Evolutionary conservation across 495 filamentous ascomycete species (phyloP), one percentile per base, ranked within the genome.

Genomic region (Podospora tetraspora): DNA sequence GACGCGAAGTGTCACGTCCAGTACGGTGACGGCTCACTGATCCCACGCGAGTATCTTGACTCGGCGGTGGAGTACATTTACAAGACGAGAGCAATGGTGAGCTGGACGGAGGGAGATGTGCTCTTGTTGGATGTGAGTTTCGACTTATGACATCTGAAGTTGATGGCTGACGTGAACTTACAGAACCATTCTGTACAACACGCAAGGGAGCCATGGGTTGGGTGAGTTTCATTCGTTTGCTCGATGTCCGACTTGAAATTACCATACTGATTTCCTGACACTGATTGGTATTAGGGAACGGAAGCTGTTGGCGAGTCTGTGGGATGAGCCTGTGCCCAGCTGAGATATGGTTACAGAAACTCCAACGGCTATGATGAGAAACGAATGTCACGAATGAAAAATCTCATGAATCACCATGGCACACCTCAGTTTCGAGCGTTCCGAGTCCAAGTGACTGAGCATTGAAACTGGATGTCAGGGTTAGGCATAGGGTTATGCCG

Each of bases 1-100:
- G 37, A 65, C 43, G 5, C 29, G 13, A 29, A 60, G n/a, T 19
- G n/a, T n/a, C n/a, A n/a, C n/a, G n/a, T n/a, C 6, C 32, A 72
- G 64, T 85, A 81, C 70, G 83, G 84, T 0, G 85, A 87, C 73
- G 84, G 80, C 10, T 79, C 78, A n/a, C 76, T 79, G 12, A 86
- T 87, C 63, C 83, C 85, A 6, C 77, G 82, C 21, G 76, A 79
- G 72, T 85, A 83, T 70, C 70, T 86, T 27, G 78, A 77, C 23
- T 70, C 71, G 58, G 73, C 84, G 32, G 80, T 80, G 0, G 74
- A 80, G 68, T 83, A 84, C 63, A 85, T 72, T 10, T 62, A 69
- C 58, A 25, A 68, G 27, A 73, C 65, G 24, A 65, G 71, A 22
- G 59, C 70, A 23, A 2, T 76, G 37, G 67, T 73, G 19, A 67